Conservation (phyloP, 2,329 filamentous ascomycete species). For the Phoma sp. region DNA sequence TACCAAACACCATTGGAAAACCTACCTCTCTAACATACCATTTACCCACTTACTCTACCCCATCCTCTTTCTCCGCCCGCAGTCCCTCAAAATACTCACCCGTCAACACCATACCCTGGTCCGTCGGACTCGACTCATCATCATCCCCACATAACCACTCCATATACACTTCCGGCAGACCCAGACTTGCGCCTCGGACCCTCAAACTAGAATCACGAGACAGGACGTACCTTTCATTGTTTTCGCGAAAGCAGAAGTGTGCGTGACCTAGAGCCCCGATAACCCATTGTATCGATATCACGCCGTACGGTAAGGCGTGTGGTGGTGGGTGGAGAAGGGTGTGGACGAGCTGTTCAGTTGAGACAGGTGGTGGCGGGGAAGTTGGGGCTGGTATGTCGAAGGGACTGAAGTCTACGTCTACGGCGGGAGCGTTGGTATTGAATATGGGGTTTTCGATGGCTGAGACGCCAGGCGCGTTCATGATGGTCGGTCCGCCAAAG, state of each 20-base stretch:
- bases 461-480: background rate
- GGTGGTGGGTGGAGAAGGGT: conserved; percentile 23
- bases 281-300: conserved; percentile 31
- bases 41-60: too few species aligned
- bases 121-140: conserved; percentile 12
- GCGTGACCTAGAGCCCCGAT: conserved; percentile 8
- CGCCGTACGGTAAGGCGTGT: conserved; percentile 27
- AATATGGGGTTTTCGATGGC: background rate
- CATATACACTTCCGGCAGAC: conserved; percentile 24
- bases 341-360: conserved; percentile 6
- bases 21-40: background rate
- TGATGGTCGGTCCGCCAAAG: background rate
- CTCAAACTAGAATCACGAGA: conserved; percentile 1
- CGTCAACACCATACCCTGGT: conserved; percentile 27
- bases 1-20: too few species aligned
- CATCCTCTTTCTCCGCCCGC: background rate
- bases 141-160: conserved; percentile 34
- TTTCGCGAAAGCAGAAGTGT: conserved; percentile 24
- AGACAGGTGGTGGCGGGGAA: background rate
- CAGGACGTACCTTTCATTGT: conserved; percentile 27
- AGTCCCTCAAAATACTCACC: conserved; percentile 21
- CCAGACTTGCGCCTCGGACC: conserved; percentile 14
- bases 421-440: background rate
- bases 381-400: background rate
- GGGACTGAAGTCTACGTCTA: conserved; percentile 8